phyloP scores from a whole-genome alignment of 1,284 basidiomycete species.

The Ceratobasidium sp. region DNA sequence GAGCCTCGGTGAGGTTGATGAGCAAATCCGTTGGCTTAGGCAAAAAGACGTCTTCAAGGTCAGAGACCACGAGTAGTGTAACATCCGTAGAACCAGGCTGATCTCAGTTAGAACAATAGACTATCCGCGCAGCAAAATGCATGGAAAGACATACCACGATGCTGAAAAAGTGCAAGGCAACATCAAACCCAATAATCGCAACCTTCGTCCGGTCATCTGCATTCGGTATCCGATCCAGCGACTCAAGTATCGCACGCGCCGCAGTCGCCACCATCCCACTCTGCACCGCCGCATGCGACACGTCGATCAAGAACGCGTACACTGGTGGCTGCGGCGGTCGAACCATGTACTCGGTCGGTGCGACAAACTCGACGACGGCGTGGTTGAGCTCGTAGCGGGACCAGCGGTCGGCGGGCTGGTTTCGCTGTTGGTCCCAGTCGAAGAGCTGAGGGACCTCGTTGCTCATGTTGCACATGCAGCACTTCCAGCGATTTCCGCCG shows the following conservation, averaged over 20 bases:
- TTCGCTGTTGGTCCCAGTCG: conserved; percentile 96
- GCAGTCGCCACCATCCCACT: conserved; percentile 98
- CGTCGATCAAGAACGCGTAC: conserved; percentile 97
- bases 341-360: conserved; percentile 99
- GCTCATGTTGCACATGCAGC: conserved; percentile 98
- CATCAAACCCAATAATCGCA: conserved; percentile 93
- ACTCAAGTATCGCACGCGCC: conserved; percentile 94
- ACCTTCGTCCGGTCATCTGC: conserved; percentile 94
- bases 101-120: no score
- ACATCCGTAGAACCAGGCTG: conserved; percentile 87
- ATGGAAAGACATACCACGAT: conserved; percentile 60
- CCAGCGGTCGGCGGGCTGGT: conserved; percentile 93
- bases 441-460: conserved; percentile 98
- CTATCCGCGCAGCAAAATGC: conserved; percentile 48
- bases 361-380: conserved; percentile 95
- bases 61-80: conserved; percentile 96
- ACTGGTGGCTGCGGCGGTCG: conserved; percentile 97
- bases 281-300: conserved; percentile 91
- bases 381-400: conserved; percentile 93
- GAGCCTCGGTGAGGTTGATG: conserved; percentile 91
- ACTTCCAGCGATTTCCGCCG: conserved; percentile 98
- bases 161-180: conserved; percentile 97
- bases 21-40: conserved; percentile 97
- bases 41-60: conserved; percentile 96
- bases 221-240: conserved; percentile 95